phyloP scores from a whole-genome alignment of 1,139 yeast species.

The Yamadazyma dendronema region DNA sequence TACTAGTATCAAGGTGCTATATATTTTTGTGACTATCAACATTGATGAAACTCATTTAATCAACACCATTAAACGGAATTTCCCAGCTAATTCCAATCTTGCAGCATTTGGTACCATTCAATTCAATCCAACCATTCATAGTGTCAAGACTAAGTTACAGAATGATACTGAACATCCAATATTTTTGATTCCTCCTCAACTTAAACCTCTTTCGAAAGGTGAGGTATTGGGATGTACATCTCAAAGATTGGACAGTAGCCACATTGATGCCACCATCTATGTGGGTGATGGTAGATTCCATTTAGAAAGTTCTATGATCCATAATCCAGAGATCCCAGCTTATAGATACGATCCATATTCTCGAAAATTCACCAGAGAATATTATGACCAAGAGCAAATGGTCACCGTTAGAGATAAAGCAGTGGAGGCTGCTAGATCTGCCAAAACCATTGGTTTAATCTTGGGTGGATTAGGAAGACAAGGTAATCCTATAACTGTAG shows the following conservation, averaged over 20 bases:
- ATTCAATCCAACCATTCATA: slow-evolving; percentile 90
- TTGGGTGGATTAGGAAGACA: slow-evolving; percentile 97
- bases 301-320: slow-evolving; percentile 94
- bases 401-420: slow-evolving; percentile 74
- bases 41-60: slow-evolving; percentile 82
- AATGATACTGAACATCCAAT: slow-evolving; percentile 50
- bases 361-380: slow-evolving; percentile 83
- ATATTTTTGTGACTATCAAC: slow-evolving; percentile 91
- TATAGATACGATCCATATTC: slow-evolving; percentile 94
- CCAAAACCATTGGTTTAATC: slow-evolving; percentile 76
- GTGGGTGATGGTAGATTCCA: slow-evolving; percentile 97
- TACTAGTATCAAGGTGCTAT: slow-evolving; percentile 83
- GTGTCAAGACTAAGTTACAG: slow-evolving; percentile 60
- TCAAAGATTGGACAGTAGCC: slow-evolving; percentile 64
- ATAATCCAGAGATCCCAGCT: slow-evolving; percentile 90
- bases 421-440: slow-evolving; percentile 54
- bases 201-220: slow-evolving; percentile 89
- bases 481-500: slow-evolving; percentile 80
- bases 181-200: slow-evolving; percentile 82
- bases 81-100: slow-evolving; percentile 55
- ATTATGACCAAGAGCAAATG: slow-evolving; percentile 84
- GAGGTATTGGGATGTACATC: slow-evolving; percentile 97
- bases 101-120: slow-evolving; percentile 96
- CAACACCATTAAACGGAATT: slow-evolving; percentile 72
- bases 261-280: slow-evolving; percentile 78